phyloP scores from a whole-genome alignment of 768 basidiomycete species.

The Daedalea quercina region DNA sequence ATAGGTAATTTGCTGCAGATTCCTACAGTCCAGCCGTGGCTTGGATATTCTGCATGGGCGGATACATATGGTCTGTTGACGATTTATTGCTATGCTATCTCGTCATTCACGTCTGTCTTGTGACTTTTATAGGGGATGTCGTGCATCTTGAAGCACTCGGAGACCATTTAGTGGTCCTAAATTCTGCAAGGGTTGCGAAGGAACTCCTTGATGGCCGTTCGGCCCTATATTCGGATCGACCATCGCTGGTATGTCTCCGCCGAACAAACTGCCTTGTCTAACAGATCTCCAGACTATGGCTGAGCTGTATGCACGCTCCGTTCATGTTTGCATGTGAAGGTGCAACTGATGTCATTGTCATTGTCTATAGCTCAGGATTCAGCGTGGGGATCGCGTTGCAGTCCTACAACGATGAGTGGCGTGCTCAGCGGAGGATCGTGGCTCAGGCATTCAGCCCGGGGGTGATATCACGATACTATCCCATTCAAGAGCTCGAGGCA shows the following conservation, averaged over 20 bases:
- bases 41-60: conserved; percentile 3
- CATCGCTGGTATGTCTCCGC: conserved; percentile 16
- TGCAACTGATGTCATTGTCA: not conserved
- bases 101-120: not conserved
- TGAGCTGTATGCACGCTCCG: not conserved
- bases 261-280: not conserved
- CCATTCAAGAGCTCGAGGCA: not conserved
- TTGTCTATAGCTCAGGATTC: not conserved
- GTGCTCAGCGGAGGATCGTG: not conserved
- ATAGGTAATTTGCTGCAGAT: conserved; percentile 11
- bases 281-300: not conserved
- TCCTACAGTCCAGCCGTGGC: conserved; percentile 5
- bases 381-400: not conserved
- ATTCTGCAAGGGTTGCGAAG: conserved; percentile 26
- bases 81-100: not conserved
- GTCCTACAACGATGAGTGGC: conserved; percentile 1
- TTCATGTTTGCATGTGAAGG: not conserved
- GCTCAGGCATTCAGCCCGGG: not conserved
- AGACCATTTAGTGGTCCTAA: conserved; percentile 28
- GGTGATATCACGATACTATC: not conserved
- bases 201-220: conserved; percentile 35
- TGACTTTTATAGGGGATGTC: conserved; percentile 12
- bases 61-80: conserved; percentile 6
- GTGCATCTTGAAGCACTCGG: conserved; percentile 13
- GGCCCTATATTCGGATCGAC: conserved; percentile 30